phyloP scores from a whole-genome alignment of 2,329 filamentous ascomycete genomes.

The Claviceps arundinis region DNA sequence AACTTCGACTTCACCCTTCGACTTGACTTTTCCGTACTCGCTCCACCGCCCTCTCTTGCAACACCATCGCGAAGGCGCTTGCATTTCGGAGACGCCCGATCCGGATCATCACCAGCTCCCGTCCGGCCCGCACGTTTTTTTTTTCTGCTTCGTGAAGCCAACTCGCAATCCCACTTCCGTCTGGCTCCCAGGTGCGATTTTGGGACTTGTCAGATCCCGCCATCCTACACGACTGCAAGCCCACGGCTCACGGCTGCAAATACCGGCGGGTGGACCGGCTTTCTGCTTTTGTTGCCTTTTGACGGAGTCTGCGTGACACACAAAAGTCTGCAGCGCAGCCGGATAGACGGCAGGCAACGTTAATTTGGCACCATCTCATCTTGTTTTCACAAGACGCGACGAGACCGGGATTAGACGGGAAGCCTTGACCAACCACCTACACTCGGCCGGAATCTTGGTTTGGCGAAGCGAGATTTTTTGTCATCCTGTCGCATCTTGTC shows the following conservation, averaged over 20 bases:
- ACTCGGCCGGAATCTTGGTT: background rate
- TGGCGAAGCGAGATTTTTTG: slow-evolving; percentile 9
- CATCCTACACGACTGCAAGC: background rate
- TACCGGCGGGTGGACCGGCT: background rate
- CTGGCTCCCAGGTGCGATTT: background rate
- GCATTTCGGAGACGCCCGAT: background rate
- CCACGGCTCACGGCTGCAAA: background rate
- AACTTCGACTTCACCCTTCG: background rate
- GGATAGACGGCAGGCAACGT: slow-evolving; percentile 10
- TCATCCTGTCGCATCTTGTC: slow-evolving; percentile 7
- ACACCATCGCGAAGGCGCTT: background rate
- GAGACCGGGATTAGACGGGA: background rate
- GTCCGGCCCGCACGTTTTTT: background rate
- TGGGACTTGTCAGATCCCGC: background rate
- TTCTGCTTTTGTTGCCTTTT: slow-evolving; percentile 1
- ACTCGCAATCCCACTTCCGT: background rate
- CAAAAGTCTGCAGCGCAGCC: slow-evolving; percentile 12
- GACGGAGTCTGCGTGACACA: slow-evolving; percentile 8
- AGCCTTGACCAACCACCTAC: slow-evolving; percentile 4
- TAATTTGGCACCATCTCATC: slow-evolving; percentile 8
- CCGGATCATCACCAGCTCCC: background rate
- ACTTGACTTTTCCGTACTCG: background rate
- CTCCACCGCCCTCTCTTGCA: background rate
- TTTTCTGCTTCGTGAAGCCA: background rate
- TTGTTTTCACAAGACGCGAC: background rate